Evolutionary conservation across 768 basidiomycete genomes (phyloP).

Genomic region (Polyporus arcularius): DNA sequence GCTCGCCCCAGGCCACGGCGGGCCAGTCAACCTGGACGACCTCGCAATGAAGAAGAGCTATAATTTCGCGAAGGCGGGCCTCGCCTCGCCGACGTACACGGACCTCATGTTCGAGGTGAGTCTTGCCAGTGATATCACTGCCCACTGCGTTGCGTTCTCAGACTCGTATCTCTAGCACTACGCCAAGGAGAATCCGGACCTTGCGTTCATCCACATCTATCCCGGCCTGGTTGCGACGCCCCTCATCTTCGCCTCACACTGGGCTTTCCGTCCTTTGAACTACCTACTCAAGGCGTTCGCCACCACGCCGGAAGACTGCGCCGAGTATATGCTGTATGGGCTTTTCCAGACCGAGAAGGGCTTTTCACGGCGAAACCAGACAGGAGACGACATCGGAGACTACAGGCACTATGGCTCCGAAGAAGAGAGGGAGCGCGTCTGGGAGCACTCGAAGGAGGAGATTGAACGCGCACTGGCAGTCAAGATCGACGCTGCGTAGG

Average conservation of each 20-base stretch:
- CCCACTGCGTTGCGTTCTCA: too few relatives aligned
- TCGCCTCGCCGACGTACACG: slow-evolving; percentile 45
- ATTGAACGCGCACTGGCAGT: slow-evolving; percentile 8
- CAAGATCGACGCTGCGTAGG: too few relatives aligned
- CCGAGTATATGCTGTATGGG: slow-evolving; percentile 18
- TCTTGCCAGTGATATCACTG: background rate
- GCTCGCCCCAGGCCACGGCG: slow-evolving; percentile 38
- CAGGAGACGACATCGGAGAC: slow-evolving; percentile 23
- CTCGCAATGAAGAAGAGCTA: slow-evolving; percentile 53
- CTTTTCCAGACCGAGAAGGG: slow-evolving; percentile 17
- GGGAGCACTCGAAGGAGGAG: slow-evolving; percentile 24
- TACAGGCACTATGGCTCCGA: slow-evolving; percentile 15
- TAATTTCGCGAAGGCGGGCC: slow-evolving; percentile 35
- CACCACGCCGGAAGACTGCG: slow-evolving; percentile 15
- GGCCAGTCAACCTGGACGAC: slow-evolving; percentile 46
- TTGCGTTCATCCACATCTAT: slow-evolving; percentile 45
- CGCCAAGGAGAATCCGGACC: slow-evolving; percentile 39
- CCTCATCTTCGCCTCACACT: slow-evolving; percentile 12
- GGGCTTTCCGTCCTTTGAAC: slow-evolving; percentile 4
- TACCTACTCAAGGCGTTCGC: background rate
- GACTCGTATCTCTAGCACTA: slow-evolving; percentile 33
- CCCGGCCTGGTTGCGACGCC: slow-evolving; percentile 43
- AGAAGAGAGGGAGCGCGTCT: slow-evolving; percentile 15
- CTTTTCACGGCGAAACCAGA: slow-evolving; percentile 2
- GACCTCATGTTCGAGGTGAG: slow-evolving; percentile 54